Percentiles rank a stretch among this genome's conserved stretches.
Conservation (phyloP, 2,329 filamentous ascomycete genomes). For the Xylaria sp. region DNA sequence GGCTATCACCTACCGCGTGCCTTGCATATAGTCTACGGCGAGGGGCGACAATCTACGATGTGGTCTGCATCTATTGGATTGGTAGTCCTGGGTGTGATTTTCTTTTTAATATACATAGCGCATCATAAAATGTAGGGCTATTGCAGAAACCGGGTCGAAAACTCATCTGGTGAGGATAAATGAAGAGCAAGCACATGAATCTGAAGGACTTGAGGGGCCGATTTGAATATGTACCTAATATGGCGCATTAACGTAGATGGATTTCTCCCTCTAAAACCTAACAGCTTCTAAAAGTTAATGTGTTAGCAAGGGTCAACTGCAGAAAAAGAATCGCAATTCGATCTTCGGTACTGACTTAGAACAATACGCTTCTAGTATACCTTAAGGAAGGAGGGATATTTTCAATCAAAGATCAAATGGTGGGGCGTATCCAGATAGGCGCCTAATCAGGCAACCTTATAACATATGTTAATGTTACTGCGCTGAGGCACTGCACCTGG, state of each 20-base stretch:
- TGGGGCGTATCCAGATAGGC: not conserved
- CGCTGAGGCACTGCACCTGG: not conserved
- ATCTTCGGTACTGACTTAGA: too few species aligned
- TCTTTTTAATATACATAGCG: not conserved
- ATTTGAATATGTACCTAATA: too few species aligned
- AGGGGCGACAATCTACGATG: not conserved
- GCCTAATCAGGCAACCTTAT: constrained; percentile 8
- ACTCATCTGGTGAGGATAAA: not conserved
- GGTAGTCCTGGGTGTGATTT: not conserved
- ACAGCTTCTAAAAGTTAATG: too few species aligned
- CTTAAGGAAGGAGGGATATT: too few species aligned
- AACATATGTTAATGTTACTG: not conserved
- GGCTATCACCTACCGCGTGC: not conserved
- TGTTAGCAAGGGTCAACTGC: too few species aligned
- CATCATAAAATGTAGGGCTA: not conserved
- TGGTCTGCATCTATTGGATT: not conserved
- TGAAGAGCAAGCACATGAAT: not conserved
- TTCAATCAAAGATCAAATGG: not conserved
- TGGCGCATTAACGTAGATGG: too few species aligned
- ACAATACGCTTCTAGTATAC: too few species aligned
- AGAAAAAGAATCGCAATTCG: too few species aligned
- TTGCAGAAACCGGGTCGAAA: not conserved
- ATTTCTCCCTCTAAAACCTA: too few species aligned
- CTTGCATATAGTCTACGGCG: not conserved
- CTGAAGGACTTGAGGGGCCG: not conserved